Percentiles rank a stretch among this genome's conserved stretches.
phyloP scores from a whole-genome alignment of 169 alveolate species.

The Plasmodium relictum region DNA sequence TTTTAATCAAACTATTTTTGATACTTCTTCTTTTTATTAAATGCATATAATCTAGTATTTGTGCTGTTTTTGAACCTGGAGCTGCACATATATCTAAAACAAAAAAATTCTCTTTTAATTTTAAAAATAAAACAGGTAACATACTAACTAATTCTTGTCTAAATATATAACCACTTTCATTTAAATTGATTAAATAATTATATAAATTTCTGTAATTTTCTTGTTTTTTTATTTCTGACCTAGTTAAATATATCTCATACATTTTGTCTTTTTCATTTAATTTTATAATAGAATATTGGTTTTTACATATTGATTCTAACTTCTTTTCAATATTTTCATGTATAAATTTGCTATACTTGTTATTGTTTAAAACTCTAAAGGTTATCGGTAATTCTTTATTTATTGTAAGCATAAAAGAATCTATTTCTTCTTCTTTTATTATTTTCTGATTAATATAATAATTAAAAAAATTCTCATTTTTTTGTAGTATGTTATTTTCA shows the following conservation, averaged over 20 bases:
- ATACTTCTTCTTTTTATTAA: constrained; percentile 29
- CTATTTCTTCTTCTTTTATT: constrained; percentile 78
- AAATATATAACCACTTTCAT: constrained; percentile 94
- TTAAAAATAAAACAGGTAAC: constrained; percentile 96
- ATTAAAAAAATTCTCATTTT: constrained; percentile 78
- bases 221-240: constrained; percentile 81
- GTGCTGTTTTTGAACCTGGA: constrained; percentile 94
- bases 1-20: constrained; percentile 44
- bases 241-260: constrained; percentile 73
- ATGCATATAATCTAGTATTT: constrained; percentile 78
- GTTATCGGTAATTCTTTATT: constrained; percentile 81
- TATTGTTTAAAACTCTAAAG: constrained; percentile 78
- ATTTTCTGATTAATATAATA: constrained; percentile 82
- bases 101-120: constrained; percentile 90
- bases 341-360: constrained; percentile 54
- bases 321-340: constrained; percentile 59
- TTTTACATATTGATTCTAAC: constrained; percentile 42
- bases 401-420: constrained; percentile 79
- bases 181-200: constrained; percentile 85
- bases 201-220: constrained; percentile 78
- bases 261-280: constrained; percentile 74
- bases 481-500: constrained; percentile 41
- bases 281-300: constrained; percentile 44
- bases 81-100: constrained; percentile 98
- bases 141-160: constrained; percentile 97